A percentile compares a stretch with the other conserved stretches of the same genome.
These are phyloP conservation scores for Berkeleyomyces basicola DNA, from an alignment of 2,329 filamentous ascomycete genomes.

Conservation along the genomic window DNA sequence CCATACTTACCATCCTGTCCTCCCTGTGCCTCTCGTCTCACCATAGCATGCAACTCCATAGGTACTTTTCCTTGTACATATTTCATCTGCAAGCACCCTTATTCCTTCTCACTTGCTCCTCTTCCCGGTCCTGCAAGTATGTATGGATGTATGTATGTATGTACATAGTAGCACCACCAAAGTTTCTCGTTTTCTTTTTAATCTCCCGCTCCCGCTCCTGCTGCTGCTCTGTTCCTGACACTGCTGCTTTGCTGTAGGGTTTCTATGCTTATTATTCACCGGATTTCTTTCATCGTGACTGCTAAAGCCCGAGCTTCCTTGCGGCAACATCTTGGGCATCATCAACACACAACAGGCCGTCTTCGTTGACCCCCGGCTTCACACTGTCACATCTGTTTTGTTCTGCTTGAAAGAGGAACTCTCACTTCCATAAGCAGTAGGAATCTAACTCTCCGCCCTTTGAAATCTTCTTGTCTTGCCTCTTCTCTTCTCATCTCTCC, in stretches of 20 bases:
- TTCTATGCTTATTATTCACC: background rate
- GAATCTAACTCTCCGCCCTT: background rate
- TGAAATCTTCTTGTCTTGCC: background rate
- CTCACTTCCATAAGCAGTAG: background rate
- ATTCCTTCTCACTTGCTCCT: background rate
- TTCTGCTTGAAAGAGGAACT: background rate
- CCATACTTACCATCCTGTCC: background rate
- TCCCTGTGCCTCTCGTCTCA: background rate
- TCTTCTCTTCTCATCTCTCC: background rate
- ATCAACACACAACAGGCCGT: background rate
- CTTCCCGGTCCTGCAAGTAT: background rate
- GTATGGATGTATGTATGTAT: no score
- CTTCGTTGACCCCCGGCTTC: background rate
- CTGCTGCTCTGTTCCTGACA: background rate
- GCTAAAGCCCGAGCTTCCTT: background rate
- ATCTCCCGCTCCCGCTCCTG: background rate
- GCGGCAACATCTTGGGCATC: background rate
- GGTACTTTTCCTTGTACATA: background rate
- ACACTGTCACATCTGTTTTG: background rate
- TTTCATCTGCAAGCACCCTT: background rate
- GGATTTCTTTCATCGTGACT: background rate
- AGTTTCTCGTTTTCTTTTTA: background rate
- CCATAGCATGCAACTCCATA: background rate
- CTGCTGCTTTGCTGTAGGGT: background rate
- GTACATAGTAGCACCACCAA: background rate